Percentiles rank a stretch among this genome's conserved stretches.
Evolutionary conservation across 352 stramenopile genomes (phyloP).

Genomic region (Phytophthora syringae): DNA sequence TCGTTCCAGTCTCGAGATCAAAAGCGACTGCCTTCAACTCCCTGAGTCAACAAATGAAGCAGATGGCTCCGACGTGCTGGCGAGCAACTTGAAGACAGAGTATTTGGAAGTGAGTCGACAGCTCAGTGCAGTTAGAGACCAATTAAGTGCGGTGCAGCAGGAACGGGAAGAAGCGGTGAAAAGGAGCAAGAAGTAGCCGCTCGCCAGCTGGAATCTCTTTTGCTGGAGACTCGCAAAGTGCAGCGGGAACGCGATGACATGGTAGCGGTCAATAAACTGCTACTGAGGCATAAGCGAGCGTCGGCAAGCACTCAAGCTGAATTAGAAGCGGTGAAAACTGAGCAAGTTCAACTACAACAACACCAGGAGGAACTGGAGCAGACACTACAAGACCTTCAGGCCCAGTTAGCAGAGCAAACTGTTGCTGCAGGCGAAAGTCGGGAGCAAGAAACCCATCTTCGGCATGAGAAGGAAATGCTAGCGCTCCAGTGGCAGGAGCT

Average conservation of each 20-base stretch:
- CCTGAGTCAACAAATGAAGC: conserved; percentile 20
- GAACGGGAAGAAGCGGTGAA: conserved; percentile 18
- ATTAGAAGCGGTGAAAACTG: conserved; percentile 24
- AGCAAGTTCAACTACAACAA: conserved; percentile 31
- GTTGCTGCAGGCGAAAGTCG: conserved; percentile 19
- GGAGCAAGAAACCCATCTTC: conserved; percentile 39
- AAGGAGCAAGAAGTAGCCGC: conserved; percentile 29
- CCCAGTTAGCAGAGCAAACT: conserved; percentile 37
- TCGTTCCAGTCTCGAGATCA: conserved; percentile 12
- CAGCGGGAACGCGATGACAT: conserved; percentile 47
- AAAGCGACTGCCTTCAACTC: conserved; percentile 32
- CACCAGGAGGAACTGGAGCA: conserved; percentile 32
- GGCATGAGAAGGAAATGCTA: conserved; percentile 51
- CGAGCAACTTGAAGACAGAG: conserved; percentile 38
- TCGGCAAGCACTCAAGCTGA: conserved; percentile 28
- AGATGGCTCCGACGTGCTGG: conserved; percentile 11
- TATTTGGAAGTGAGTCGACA: conserved; percentile 43
- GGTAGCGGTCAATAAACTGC: conserved; percentile 44
- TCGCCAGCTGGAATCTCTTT: conserved; percentile 29
- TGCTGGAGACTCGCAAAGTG: conserved; percentile 37
- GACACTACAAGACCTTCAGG: conserved; percentile 28
- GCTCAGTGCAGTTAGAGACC: conserved; percentile 25
- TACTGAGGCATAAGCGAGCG: conserved; percentile 39
- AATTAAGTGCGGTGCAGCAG: conserved; percentile 23
- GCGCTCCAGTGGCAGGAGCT: conserved; percentile 53